phyloP scores from a whole-genome alignment of 768 basidiomycete species.

The Panus rudis region DNA sequence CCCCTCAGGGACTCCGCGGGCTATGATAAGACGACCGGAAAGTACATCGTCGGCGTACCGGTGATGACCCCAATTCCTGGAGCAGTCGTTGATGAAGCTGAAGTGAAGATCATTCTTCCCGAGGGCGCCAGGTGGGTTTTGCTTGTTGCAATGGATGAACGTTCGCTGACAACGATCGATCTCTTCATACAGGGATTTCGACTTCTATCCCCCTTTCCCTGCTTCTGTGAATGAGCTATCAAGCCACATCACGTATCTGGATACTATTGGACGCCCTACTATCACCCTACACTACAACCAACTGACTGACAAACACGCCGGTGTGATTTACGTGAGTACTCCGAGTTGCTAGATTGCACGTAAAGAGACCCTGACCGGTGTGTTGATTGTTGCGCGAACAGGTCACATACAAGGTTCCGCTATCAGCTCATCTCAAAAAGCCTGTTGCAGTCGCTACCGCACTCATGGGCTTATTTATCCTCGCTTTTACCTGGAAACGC shows the following conservation, averaged over 20 bases:
- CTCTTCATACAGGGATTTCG: constrained; percentile 55
- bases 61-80: constrained; percentile 79
- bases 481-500: constrained; percentile 38
- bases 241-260: constrained; percentile 84
- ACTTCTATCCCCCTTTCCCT: constrained; percentile 72
- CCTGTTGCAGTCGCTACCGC: constrained; percentile 71
- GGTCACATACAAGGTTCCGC: constrained; percentile 84
- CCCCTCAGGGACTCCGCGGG: constrained; percentile 66
- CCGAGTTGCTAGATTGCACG: constrained; percentile 3
- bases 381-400: constrained; percentile 32
- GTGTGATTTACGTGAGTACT: constrained; percentile 71
- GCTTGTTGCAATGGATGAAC: too few relatives aligned
- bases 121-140: constrained; percentile 88
- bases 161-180: not conserved
- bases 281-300: constrained; percentile 67
- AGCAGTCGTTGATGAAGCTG: constrained; percentile 73
- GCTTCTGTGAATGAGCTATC: constrained; percentile 51
- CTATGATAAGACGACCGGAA: constrained; percentile 55
- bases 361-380: not conserved
- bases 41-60: constrained; percentile 74
- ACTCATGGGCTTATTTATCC: constrained; percentile 58
- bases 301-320: constrained; percentile 73
- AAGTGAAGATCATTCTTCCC: constrained; percentile 76
- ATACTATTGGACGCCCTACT: constrained; percentile 81
- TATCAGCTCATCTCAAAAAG: constrained; percentile 80